Conservation (phyloP, 2,329 filamentous ascomycete species). For the Aureobasidium sp. region DNA sequence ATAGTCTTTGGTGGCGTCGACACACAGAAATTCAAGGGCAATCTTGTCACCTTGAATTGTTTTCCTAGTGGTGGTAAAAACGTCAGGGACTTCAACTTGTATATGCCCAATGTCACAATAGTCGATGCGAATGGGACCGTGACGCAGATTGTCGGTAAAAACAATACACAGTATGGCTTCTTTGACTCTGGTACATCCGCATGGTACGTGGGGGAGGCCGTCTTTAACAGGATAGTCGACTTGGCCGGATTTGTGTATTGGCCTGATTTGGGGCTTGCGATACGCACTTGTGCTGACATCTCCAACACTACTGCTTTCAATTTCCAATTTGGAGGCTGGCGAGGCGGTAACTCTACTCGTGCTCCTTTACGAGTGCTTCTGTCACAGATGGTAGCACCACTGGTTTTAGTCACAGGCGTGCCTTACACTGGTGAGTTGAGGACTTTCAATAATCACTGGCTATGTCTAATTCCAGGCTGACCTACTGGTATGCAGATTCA, state of each 20-base stretch:
- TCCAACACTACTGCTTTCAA: conserved; percentile 5
- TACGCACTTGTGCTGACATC: neutral
- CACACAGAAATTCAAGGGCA: conserved; percentile 21
- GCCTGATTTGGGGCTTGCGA: neutral
- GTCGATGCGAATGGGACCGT: neutral
- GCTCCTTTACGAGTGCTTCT: neutral
- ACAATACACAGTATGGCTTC: neutral
- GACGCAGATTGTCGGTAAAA: neutral
- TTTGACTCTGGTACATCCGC: neutral
- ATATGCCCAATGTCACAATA: neutral
- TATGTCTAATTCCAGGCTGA: neutral
- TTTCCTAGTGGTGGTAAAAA: conserved; percentile 1
- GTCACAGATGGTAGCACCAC: neutral
- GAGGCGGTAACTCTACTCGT: neutral
- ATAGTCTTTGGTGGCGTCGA: conserved; percentile 28
- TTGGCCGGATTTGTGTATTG: neutral
- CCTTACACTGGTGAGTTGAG: neutral
- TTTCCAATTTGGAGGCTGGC: neutral
- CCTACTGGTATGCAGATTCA: neutral
- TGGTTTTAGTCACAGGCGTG: neutral
- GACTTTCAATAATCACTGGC: neutral
- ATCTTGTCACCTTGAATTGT: conserved; percentile 23
- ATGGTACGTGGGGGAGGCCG: neutral
- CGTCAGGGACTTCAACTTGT: neutral
- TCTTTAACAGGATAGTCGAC: neutral